Evolutionary conservation across 352 stramenopile genomes (phyloP).

Genomic region (Phytophthora hibernalis): DNA sequence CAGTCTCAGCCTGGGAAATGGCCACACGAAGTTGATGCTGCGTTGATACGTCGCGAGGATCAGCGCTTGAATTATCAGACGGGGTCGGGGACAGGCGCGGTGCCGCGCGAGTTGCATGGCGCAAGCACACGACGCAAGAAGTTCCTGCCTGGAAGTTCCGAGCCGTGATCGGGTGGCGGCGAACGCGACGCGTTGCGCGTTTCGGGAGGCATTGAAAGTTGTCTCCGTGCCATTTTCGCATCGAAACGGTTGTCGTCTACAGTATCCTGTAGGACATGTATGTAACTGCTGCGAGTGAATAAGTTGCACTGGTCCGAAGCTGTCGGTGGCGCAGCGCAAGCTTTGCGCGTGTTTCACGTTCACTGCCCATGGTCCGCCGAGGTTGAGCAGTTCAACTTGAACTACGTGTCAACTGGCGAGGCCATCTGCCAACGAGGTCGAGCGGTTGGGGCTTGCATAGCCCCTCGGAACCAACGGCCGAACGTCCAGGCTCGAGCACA

Average conservation of each 20-base stretch:
- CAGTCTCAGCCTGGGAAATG: background rate
- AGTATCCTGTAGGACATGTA: too few relatives aligned
- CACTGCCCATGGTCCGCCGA: conserved; percentile 15
- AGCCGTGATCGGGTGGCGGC: too few relatives aligned
- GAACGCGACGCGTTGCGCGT: too few relatives aligned
- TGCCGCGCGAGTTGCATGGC: conserved; percentile 6
- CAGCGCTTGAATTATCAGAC: conserved; percentile 38
- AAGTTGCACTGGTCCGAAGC: conserved; percentile 11
- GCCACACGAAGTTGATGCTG: background rate
- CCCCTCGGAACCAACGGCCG: conserved; percentile 14
- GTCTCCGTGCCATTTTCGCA: background rate
- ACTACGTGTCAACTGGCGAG: conserved; percentile 15
- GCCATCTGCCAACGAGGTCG: conserved; percentile 18
- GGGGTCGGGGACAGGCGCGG: conserved; percentile 24
- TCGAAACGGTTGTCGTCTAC: conserved; percentile 2
- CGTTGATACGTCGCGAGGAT: conserved; percentile 25
- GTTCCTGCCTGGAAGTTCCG: background rate
- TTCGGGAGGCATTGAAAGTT: too few relatives aligned
- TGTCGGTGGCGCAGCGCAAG: background rate
- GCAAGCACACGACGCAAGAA: conserved; percentile 18
- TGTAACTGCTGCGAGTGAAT: conserved; percentile 18
- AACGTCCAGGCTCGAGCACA: background rate
- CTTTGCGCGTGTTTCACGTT: conserved; percentile 11
- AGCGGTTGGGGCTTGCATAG: conserved; percentile 29
- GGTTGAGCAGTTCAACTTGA: conserved; percentile 25